Evolutionary conservation across 176 grass and related monocot genomes (phyloP), one percentile per base, ranked within the genome.

Genomic region (Aegilops longissima): DNA sequence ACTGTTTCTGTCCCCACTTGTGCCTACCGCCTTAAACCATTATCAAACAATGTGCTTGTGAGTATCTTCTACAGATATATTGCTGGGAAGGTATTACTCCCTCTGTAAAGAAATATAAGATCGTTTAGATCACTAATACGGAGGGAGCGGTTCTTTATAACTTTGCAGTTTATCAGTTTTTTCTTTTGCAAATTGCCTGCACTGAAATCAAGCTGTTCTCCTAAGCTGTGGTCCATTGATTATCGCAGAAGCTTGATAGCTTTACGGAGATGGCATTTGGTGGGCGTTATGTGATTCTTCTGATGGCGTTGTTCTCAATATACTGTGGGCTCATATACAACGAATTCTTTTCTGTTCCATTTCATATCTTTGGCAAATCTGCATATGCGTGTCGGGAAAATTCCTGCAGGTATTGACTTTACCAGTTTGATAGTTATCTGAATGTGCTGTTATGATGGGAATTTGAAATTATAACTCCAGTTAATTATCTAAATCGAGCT

Each of bases 181-280:
- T 12, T 45, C 66, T 70, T 73, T 49, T 76, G 17, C 20, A 85
- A 58, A 34, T 35, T 25, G 45, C 72, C 61, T 81, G 45, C 11
- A n/a, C 2, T 66, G 12, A 20, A 27, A 47, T 52, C 80, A 64
- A 61, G 38, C 21, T 82, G 27, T 44, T 80, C 23, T 24, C 27
- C 38, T 80, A 77, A 71, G 27, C 21, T 70, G 8, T 49, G n/a
- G 31, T 33, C 66, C 39, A 14, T 76, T 81, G 74, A 78, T 61
- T 90, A 81, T 87, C 80, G 16, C 94, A 99, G 97, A 99, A 99
- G 82, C 97, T 99, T 18, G 87, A 84, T 34, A 99, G 97, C 85
- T 99, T 99, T 91, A 94, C 86, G 97, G 97, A 99, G 80, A 93
- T 99, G 92, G 97, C 97, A 83, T 99, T 99, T 90, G 97, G 97